These are phyloP conservation scores for Paxillus ammoniavirescens DNA, from an alignment of 768 basidiomycete genomes.

Conservation along the genomic window DNA sequence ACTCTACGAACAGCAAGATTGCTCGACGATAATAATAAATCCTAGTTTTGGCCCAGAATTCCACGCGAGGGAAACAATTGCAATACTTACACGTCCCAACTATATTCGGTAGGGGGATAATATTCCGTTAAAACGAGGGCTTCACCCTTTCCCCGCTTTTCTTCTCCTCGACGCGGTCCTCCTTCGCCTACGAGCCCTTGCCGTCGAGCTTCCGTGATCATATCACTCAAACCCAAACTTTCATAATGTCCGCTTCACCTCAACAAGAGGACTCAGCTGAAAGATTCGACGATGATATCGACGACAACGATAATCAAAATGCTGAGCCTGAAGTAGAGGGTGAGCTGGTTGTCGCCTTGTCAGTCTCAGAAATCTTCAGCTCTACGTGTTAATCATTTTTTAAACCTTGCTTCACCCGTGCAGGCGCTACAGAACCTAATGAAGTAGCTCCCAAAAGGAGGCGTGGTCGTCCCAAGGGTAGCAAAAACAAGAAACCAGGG, in stretches of 20 bases:
- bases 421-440: constrained; percentile 41
- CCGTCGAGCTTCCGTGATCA: constrained; percentile 24
- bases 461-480: constrained; percentile 87
- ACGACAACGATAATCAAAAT: constrained; percentile 45
- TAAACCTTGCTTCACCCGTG: constrained; percentile 18
- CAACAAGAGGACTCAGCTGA: constrained; percentile 53
- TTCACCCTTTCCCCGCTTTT: constrained; percentile 69
- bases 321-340: constrained; percentile 29
- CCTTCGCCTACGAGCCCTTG: constrained; percentile 19
- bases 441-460: constrained; percentile 62
- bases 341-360: constrained; percentile 16
- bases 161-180: constrained; percentile 51
- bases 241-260: constrained; percentile 63
- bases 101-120: constrained; percentile 49
- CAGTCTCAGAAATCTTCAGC: constrained; percentile 11
- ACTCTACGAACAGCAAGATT: constrained; percentile 48
- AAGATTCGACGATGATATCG: constrained; percentile 60
- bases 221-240: constrained; percentile 12
- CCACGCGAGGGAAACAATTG: constrained; percentile 68
- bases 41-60: constrained; percentile 53
- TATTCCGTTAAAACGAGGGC: constrained; percentile 75
- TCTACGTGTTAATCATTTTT: constrained; percentile 16
- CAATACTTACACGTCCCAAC: constrained; percentile 52
- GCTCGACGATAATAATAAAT: constrained; percentile 57
- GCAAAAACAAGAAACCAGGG: constrained; percentile 66